Conservation (phyloP, 169 alveolate species). For the Plasmodium gallinaceum region DNA sequence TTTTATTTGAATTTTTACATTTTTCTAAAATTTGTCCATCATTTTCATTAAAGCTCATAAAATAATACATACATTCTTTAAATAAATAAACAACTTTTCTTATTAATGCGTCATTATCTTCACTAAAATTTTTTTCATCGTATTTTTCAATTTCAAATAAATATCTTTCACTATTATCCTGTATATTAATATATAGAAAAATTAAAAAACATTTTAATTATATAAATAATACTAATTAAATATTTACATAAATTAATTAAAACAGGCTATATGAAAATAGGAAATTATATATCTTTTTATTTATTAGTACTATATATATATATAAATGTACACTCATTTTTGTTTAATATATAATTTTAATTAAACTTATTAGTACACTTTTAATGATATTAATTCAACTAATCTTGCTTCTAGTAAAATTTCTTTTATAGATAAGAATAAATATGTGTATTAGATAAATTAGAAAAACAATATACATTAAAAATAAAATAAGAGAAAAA, state of each 20-base stretch:
- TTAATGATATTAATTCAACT: background rate
- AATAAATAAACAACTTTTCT: conserved; percentile 51
- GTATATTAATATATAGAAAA: background rate
- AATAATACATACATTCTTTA: conserved; percentile 71
- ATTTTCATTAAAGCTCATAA: conserved; percentile 65
- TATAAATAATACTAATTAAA: background rate
- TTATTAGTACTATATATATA: background rate
- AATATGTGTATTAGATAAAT: background rate
- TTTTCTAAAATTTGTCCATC: conserved; percentile 49
- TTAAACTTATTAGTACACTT: no score
- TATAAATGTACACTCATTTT: background rate
- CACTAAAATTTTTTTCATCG: conserved; percentile 21
- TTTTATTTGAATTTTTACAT: conserved; percentile 7
- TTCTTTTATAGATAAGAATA: background rate
- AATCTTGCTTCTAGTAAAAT: background rate
- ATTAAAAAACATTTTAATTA: background rate
- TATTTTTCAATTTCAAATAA: conserved; percentile 48
- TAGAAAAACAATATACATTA: background rate
- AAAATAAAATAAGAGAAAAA: background rate
- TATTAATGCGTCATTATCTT: conserved; percentile 34
- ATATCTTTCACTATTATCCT: conserved; percentile 20
- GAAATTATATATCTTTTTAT: background rate
- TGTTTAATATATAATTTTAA: background rate
- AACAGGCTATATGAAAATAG: background rate
- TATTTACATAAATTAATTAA: background rate